Evolutionary conservation across 2,329 filamentous ascomycete genomes (phyloP), one percentile per base, ranked within the genome.

Genomic region (Talaromyces rugulosus): DNA sequence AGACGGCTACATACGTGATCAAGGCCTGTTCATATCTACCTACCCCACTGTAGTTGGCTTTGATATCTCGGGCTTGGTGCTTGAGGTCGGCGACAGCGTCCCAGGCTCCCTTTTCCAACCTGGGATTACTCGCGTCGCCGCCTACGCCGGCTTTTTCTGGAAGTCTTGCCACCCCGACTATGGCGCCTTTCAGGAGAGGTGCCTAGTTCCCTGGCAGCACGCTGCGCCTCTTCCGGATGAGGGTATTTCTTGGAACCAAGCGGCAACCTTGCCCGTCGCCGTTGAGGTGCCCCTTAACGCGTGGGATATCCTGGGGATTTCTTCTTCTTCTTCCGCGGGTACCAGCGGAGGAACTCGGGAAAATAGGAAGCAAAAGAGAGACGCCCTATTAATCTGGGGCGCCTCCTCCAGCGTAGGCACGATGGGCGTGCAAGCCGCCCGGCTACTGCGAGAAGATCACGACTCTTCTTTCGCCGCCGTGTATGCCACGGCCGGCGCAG

Each of bases 331-430:
- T 4, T 52, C 40, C 36, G 55, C 55, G 5, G 14, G 14, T 18
- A 16, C 16, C 5, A n/a, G n/a, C 8, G 28, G 31, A 12, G 6
- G 16, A 3, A 0, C 18, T 47, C 18, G 33, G 18, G 58, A 47
- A 5, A 64, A 34, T 1, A 60, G 23, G 0, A 52, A 5, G 5
- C 27, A 27, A 12, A 72, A 72, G 62, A 70, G 28, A 61, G 72
- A 77, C 58, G 74, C 66, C 2, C 68, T 81, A 2, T 57, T 81
- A 0, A 71, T 81, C 34, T 81, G 78, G 79, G 79, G 79, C 1
- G 79, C 75, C 4, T 79, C 77, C 9, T 80, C 78, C 0, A 81
- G 79, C 52, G 75, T 81, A 1, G 79, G 78, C 1, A 77, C 73
- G 0, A 78, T 81, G 75, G 76, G 75, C 0, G 77, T 81, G 4